Percentiles rank a stretch among this genome's conserved stretches.
phyloP scores from a whole-genome alignment of 768 basidiomycete species.

The Lepiota brunneoincarnata region DNA sequence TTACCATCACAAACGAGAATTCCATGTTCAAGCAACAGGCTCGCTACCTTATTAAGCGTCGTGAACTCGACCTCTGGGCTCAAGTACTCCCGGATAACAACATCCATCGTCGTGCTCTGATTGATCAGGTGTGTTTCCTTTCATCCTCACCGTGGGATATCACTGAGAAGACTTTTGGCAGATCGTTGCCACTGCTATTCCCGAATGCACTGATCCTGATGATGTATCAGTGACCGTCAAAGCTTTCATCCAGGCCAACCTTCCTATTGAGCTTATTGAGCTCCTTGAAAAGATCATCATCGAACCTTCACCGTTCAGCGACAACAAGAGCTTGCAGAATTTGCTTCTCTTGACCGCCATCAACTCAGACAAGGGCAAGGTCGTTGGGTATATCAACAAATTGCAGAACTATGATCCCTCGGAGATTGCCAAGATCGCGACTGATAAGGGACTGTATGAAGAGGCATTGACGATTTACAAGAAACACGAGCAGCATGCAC shows the following conservation, averaged over 20 bases:
- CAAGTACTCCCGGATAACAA: slow-evolving; percentile 91
- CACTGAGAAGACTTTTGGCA: slow-evolving; percentile 25
- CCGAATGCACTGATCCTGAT: slow-evolving; percentile 96
- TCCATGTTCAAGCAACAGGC: slow-evolving; percentile 99
- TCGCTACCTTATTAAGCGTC: slow-evolving; percentile 94
- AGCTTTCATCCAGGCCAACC: slow-evolving; percentile 95
- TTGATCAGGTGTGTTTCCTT: slow-evolving; percentile 70
- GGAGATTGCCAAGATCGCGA: slow-evolving; percentile 96
- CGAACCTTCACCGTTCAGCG: slow-evolving; percentile 95
- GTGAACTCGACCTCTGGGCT: slow-evolving; percentile 93
- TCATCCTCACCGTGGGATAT: background rate
- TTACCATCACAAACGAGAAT: slow-evolving; percentile 96
- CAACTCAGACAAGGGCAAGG: slow-evolving; percentile 97
- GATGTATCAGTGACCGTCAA: slow-evolving; percentile 99
- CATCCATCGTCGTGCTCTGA: slow-evolving; percentile 86
- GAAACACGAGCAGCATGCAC: slow-evolving; percentile 93
- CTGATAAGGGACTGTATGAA: slow-evolving; percentile 92
- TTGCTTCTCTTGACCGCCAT: slow-evolving; percentile 93
- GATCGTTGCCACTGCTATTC: slow-evolving; percentile 93
- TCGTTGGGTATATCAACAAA: slow-evolving; percentile 97
- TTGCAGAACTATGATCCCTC: slow-evolving; percentile 91
- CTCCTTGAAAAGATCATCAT: slow-evolving; percentile 98
- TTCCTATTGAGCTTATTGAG: slow-evolving; percentile 96
- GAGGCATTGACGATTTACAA: slow-evolving; percentile 97
- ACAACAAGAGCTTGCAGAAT: slow-evolving; percentile 96